Percentiles rank a stretch among this genome's conserved stretches.
Conservation (phyloP, 176 grass and related monocot genomes). For the Poa pratensis region DNA sequence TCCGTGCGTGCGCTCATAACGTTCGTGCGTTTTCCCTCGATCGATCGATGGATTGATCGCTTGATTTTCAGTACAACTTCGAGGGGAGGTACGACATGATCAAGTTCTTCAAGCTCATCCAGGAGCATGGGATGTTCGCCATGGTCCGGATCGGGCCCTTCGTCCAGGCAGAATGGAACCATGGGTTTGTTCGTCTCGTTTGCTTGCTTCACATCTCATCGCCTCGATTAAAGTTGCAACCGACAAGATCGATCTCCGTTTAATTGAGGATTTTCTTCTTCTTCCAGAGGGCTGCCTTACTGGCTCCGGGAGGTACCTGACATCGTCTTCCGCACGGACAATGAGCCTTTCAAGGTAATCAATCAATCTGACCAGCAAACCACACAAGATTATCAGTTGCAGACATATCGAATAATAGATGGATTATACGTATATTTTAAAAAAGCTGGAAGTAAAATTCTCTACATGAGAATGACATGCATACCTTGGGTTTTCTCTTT, state of each 20-base stretch:
- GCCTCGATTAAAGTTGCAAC: not conserved
- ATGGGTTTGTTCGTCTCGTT: constrained; percentile 67
- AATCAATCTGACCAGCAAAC: not conserved
- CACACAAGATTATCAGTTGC: not conserved
- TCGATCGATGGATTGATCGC: not conserved
- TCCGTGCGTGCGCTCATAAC: not conserved
- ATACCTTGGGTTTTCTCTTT: constrained; percentile 16
- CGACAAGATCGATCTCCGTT: not conserved
- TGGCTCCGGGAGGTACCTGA: constrained; percentile 78
- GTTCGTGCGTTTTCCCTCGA: not conserved
- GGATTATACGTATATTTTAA: not conserved
- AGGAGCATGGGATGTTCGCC: constrained; percentile 63
- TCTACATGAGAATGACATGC: not conserved
- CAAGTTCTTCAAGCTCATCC: constrained; percentile 76
- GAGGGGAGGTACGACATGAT: constrained; percentile 69
- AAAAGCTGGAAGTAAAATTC: not conserved
- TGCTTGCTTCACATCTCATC: constrained; percentile 38
- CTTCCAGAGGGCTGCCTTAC: constrained; percentile 76
- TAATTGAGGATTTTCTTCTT: not conserved
- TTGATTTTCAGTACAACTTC: constrained; percentile 69
- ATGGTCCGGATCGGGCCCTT: constrained; percentile 83
- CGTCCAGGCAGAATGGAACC: constrained; percentile 91
- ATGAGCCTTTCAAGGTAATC: constrained; percentile 81
- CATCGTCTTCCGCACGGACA: constrained; percentile 76
- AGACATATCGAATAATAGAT: not conserved